These are phyloP conservation scores for Fusarium pseudocircinatum DNA, from an alignment of 2,329 filamentous ascomycete genomes.

Conservation along the genomic window DNA sequence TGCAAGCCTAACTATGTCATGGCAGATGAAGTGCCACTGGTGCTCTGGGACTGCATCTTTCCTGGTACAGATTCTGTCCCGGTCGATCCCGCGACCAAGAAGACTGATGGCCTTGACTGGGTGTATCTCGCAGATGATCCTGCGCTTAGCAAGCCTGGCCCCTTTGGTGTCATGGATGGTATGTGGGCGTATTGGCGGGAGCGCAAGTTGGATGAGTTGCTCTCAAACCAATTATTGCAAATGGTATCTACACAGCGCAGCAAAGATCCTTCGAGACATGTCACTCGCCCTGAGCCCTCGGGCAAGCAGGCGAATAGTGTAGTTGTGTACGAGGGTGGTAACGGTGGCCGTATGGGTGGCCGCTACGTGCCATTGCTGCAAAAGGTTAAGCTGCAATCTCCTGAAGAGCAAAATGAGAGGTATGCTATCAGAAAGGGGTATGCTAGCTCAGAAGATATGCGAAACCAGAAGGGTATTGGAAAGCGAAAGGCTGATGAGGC, in stretches of 20 bases:
- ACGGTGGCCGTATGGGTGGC: slow-evolving; percentile 60
- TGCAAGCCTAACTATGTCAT: slow-evolving; percentile 88
- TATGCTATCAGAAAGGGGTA: slow-evolving; percentile 72
- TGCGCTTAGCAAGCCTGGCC: slow-evolving; percentile 68
- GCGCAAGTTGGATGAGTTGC: slow-evolving; percentile 88
- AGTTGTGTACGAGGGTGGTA: slow-evolving; percentile 64
- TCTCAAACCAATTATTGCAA: slow-evolving; percentile 79
- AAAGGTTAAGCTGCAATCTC: slow-evolving; percentile 58
- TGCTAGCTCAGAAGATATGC: slow-evolving; percentile 60
- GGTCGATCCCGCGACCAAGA: slow-evolving; percentile 43
- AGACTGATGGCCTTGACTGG: slow-evolving; percentile 75
- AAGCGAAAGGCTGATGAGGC: slow-evolving; percentile 44
- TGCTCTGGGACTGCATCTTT: slow-evolving; percentile 96
- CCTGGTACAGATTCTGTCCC: slow-evolving; percentile 59
- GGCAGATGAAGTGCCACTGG: slow-evolving; percentile 88
- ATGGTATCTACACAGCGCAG: slow-evolving; percentile 58
- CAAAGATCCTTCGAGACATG: slow-evolving; percentile 23
- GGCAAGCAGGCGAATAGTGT: slow-evolving; percentile 40
- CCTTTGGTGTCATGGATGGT: slow-evolving; percentile 74
- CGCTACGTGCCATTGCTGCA: slow-evolving; percentile 66
- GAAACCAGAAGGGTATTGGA: slow-evolving; percentile 46
- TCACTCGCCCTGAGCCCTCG: slow-evolving; percentile 18
- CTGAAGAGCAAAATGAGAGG: slow-evolving; percentile 67
- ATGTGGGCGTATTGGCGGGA: slow-evolving; percentile 87
- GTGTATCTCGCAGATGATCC: slow-evolving; percentile 77